A percentile compares a stretch with the other conserved stretches of the same genome.
These are phyloP conservation scores for Sugiyamaella pinicola DNA, from an alignment of 1,139 yeast species.

Conservation along the genomic window DNA sequence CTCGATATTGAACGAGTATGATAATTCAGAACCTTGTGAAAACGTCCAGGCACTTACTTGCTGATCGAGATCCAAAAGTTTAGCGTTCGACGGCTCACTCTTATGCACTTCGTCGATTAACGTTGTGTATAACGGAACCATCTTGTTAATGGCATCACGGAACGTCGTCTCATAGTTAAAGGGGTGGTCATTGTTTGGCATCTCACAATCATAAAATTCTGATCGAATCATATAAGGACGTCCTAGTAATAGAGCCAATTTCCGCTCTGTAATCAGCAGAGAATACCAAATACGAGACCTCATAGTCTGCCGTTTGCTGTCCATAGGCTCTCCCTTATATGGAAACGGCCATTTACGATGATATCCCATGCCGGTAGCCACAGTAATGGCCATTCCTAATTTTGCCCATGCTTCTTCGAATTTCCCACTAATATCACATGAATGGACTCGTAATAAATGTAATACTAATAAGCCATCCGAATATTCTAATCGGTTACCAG, in stretches of 20 bases:
- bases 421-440: constrained; percentile 25
- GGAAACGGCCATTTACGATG: constrained; percentile 29
- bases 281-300: constrained; percentile 29
- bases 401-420: constrained; percentile 30
- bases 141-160: constrained; percentile 27
- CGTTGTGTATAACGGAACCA: constrained; percentile 27
- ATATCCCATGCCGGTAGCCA: constrained; percentile 31
- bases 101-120: constrained; percentile 26
- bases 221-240: constrained; percentile 26
- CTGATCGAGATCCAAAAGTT: constrained; percentile 25
- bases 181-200: constrained; percentile 15
- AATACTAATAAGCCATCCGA: constrained; percentile 22
- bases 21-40: constrained; percentile 17
- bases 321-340: constrained; percentile 14
- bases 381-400: constrained; percentile 25
- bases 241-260: constrained; percentile 27
- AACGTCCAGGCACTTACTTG: constrained; percentile 24
- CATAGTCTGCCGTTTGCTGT: constrained; percentile 5
- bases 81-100: constrained; percentile 20
- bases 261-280: constrained; percentile 26
- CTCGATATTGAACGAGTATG: constrained; percentile 11
- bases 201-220: constrained; percentile 24
- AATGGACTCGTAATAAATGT: constrained; percentile 23
- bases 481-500: constrained; percentile 14
- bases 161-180: constrained; percentile 27